Evolutionary conservation across 2,329 filamentous ascomycete genomes (phyloP), one percentile per base, ranked within the genome.

Genomic region (Tricladium varicosporioides): DNA sequence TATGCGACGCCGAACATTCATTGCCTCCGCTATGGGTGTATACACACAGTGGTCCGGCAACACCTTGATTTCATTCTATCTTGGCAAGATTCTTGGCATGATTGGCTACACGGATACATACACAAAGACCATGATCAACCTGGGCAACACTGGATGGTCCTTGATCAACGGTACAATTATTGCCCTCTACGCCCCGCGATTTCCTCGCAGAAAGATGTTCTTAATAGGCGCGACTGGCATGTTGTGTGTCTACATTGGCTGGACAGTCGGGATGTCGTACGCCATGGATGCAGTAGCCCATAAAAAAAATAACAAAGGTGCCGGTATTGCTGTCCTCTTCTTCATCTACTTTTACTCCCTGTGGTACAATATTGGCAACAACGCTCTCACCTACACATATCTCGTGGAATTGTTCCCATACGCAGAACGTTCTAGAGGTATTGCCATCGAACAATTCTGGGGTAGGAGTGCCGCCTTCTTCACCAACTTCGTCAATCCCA

Each of bases 351-450:
- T 76, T 3, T 87, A 85, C 68, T 77, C 76, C 9, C 81, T 83
- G 2, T 75, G 73, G 59, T 87, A 87, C 68, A 86, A 86, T 63
- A 76, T 87, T 50, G 84, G 83, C n/a, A 85, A 86, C 69, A 87
- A 87, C 65, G 81, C 84, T 13, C 73, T 88, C 54, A 85, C 82
- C 0, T 86, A 86, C 69, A 86, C 80, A 13, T 84, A 81, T 68
- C 74, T 85, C 4, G 73, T 85, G 18, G 83, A 86, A 60, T 70
- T 85, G 0, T 84, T 82, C 72, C 83, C 83, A 0, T 86, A 80
- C 64, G 73, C 79, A 1, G 59, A 64, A 40, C 53, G 63, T 5
- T 59, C 62, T 16, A 56, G 63, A 13, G 63, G 63, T 32, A 61
- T 66, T 13, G 32, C 54, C 13, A 67, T 69, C 54, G 63, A 67